Conservation (phyloP, 352 stramenopile genomes). For the Pythium brachiatum region DNA sequence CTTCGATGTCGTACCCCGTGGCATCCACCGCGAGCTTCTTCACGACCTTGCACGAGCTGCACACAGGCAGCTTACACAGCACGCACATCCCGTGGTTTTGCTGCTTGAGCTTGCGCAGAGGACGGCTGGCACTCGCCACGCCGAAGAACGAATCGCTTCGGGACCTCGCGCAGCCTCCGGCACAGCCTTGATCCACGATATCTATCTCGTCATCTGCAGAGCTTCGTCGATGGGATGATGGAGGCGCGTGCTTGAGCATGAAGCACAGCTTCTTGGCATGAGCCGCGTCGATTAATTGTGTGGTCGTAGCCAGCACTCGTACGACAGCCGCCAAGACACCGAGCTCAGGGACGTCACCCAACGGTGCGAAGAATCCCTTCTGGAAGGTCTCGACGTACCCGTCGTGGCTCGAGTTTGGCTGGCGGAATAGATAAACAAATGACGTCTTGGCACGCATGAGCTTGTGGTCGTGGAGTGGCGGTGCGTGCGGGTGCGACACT, state of each 20-base stretch:
- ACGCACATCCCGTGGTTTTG: slow-evolving; percentile 17
- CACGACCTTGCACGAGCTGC: slow-evolving; percentile 18
- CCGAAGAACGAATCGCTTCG: slow-evolving; percentile 21
- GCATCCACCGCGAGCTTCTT: slow-evolving; percentile 22
- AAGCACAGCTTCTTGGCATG: slow-evolving; percentile 20
- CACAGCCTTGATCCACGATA: slow-evolving; percentile 6
- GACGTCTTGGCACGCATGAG: slow-evolving; percentile 18
- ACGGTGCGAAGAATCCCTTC: slow-evolving; percentile 21
- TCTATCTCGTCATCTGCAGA: background rate
- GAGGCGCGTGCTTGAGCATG: slow-evolving; percentile 17
- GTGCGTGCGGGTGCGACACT: slow-evolving; percentile 13
- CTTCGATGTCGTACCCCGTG: slow-evolving; percentile 6
- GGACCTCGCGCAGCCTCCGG: slow-evolving; percentile 7
- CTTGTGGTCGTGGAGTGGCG: slow-evolving; percentile 20
- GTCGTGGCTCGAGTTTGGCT: slow-evolving; percentile 4
- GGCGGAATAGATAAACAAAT: slow-evolving; percentile 21
- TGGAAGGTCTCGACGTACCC: slow-evolving; percentile 23
- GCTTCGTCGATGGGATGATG: background rate
- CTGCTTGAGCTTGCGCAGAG: slow-evolving; percentile 5
- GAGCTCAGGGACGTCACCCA: slow-evolving; percentile 18
- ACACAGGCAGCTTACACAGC: slow-evolving; percentile 22
- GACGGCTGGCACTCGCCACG: background rate
- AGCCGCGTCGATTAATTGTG: slow-evolving; percentile 8
- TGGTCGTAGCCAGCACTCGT: slow-evolving; percentile 3
- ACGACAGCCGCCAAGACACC: slow-evolving; percentile 16